Evolutionary conservation across 257 asterid species (phyloP).

Genomic region (Fraxinus quadrangulata): DNA sequence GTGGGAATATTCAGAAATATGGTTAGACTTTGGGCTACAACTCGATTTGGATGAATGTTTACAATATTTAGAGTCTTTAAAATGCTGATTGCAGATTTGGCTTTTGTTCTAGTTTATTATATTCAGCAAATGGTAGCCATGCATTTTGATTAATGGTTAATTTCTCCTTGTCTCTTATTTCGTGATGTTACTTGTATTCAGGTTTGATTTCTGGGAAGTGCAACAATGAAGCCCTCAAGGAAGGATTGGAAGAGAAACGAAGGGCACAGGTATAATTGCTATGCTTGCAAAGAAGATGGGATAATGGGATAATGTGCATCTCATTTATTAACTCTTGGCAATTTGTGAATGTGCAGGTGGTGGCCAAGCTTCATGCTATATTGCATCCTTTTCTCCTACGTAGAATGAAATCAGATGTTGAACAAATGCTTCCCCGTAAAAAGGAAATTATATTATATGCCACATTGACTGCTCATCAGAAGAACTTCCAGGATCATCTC

Average conservation of each 20-base stretch:
- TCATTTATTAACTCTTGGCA: slow-evolving; percentile 12
- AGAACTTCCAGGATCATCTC: slow-evolving; percentile 84
- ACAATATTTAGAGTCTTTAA: neutral
- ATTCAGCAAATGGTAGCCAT: neutral
- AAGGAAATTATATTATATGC: slow-evolving; percentile 94
- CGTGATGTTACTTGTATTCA: slow-evolving; percentile 34
- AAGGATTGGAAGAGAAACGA: slow-evolving; percentile 82
- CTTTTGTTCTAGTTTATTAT: neutral
- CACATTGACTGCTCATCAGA: slow-evolving; percentile 79
- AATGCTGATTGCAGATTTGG: slow-evolving; percentile 2
- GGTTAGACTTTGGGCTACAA: slow-evolving; percentile 2
- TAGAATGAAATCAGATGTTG: slow-evolving; percentile 91
- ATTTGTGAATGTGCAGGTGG: slow-evolving; percentile 60
- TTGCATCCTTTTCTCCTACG: slow-evolving; percentile 94
- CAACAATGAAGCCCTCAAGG: slow-evolving; percentile 58
- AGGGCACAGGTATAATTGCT: slow-evolving; percentile 64
- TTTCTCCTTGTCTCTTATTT: slow-evolving; percentile 22
- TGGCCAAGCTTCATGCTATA: slow-evolving; percentile 91
- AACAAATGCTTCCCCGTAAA: slow-evolving; percentile 83
- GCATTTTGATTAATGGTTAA: neutral
- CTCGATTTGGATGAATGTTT: neutral
- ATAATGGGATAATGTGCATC: slow-evolving; percentile 6
- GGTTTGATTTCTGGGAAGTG: slow-evolving; percentile 96
- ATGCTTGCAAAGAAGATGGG: slow-evolving; percentile 9
- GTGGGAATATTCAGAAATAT: neutral